These are phyloP conservation scores for Penicillium verrucosum DNA, from an alignment of 2,329 filamentous ascomycete species.

Conservation along the genomic window DNA sequence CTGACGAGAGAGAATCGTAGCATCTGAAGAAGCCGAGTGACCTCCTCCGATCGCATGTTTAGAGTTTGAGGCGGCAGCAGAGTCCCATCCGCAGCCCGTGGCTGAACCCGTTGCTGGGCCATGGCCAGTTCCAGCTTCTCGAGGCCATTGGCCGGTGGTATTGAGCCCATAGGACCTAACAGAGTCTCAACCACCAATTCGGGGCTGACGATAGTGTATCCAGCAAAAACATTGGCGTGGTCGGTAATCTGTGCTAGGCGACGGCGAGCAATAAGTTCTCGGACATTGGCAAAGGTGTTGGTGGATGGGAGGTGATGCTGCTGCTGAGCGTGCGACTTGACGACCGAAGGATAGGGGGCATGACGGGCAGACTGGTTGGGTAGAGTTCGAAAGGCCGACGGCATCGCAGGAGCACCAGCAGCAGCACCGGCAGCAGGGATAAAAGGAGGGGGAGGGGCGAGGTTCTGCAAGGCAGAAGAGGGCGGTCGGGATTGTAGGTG, in stretches of 20 bases:
- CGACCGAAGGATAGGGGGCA: slow-evolving; percentile 37
- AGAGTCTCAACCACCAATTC: slow-evolving; percentile 45
- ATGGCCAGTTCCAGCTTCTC: slow-evolving; percentile 45
- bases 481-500: slow-evolving; percentile 29
- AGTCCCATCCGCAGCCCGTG: slow-evolving; percentile 38
- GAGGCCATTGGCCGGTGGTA: slow-evolving; percentile 40
- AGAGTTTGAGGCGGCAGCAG: slow-evolving; percentile 39
- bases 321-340: slow-evolving; percentile 35
- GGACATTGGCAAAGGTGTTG: slow-evolving; percentile 43
- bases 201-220: slow-evolving; percentile 44
- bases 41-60: slow-evolving; percentile 45
- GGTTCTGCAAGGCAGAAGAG: slow-evolving; percentile 35
- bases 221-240: slow-evolving; percentile 45
- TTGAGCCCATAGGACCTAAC: slow-evolving; percentile 41
- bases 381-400: slow-evolving; percentile 43
- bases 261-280: slow-evolving; percentile 42
- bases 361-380: slow-evolving; percentile 35
- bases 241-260: slow-evolving; percentile 45
- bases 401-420: slow-evolving; percentile 41
- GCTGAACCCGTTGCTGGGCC: slow-evolving; percentile 44
- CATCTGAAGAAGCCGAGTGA: slow-evolving; percentile 43
- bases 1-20: slow-evolving; percentile 44
- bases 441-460: slow-evolving; percentile 35
- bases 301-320: slow-evolving; percentile 31
- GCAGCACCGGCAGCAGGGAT: slow-evolving; percentile 31